These are phyloP conservation scores for Russula earlei DNA, from an alignment of 768 basidiomycete species.

Conservation along the genomic window DNA sequence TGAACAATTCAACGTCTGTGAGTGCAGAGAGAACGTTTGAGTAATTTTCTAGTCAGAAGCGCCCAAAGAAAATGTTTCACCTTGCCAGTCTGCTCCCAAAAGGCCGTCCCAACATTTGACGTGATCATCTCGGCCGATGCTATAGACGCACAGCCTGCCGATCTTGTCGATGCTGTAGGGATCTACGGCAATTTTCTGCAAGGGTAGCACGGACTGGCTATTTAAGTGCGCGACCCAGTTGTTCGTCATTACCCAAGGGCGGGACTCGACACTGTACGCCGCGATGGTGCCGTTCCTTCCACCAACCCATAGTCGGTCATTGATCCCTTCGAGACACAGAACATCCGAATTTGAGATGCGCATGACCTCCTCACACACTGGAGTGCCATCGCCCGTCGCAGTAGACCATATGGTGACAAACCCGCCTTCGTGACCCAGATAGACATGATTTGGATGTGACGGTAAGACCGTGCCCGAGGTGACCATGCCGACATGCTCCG, in stretches of 20 bases:
- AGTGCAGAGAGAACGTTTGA: not conserved
- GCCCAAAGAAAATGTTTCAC: constrained; percentile 37
- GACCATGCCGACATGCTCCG: constrained; percentile 71
- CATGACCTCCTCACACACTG: constrained; percentile 62
- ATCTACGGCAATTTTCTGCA: constrained; percentile 59
- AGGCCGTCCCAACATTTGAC: constrained; percentile 87
- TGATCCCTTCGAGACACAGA: constrained; percentile 75
- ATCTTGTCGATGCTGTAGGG: constrained; percentile 63
- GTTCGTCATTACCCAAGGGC: constrained; percentile 84
- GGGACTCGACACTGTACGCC: constrained; percentile 63
- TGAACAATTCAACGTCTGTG: constrained; percentile 65
- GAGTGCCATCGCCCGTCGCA: constrained; percentile 44
- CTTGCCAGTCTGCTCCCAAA: constrained; percentile 76
- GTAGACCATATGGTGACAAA: constrained; percentile 75
- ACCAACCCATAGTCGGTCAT: constrained; percentile 80
- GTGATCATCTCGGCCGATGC: constrained; percentile 63
- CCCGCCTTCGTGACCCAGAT: constrained; percentile 89
- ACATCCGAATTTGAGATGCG: constrained; percentile 79
- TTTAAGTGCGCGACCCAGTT: constrained; percentile 74
- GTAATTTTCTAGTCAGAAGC: not conserved
- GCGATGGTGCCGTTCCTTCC: constrained; percentile 72
- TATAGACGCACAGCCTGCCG: constrained; percentile 60
- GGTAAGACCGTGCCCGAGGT: constrained; percentile 73
- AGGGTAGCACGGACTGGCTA: constrained; percentile 34
- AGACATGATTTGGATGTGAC: constrained; percentile 55